A percentile compares a stretch with the other conserved stretches of the same genome.
Evolutionary conservation across 208 protist species (phyloP).

Genomic region (Leishmania guyanensis): DNA sequence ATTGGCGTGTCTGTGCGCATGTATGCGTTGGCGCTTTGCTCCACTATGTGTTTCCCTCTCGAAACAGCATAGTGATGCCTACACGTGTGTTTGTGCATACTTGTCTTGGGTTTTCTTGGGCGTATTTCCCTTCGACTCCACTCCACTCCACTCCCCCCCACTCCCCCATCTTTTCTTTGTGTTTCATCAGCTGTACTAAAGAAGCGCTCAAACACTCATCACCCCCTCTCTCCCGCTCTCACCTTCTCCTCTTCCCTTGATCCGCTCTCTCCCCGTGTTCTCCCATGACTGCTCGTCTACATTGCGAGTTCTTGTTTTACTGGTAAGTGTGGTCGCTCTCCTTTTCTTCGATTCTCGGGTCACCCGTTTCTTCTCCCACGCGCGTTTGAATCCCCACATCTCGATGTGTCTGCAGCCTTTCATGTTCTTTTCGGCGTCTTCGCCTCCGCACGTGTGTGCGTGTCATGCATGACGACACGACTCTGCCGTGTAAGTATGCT

Average conservation of each 20-base stretch:
- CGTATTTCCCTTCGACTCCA: background rate
- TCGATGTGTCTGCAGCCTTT: background rate
- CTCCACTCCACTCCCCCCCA: background rate
- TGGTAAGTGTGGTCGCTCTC: background rate
- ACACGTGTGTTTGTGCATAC: background rate
- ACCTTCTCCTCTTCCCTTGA: background rate
- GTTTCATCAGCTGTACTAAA: constrained; percentile 2
- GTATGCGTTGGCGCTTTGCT: background rate
- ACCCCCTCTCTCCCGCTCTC: background rate
- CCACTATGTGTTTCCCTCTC: background rate
- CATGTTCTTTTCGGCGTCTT: constrained; percentile 1
- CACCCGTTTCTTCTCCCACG: background rate
- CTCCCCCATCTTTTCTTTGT: constrained; percentile 12
- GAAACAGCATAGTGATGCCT: background rate
- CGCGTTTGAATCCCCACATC: background rate
- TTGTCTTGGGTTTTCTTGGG: background rate
- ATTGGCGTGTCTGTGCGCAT: background rate
- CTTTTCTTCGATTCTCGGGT: background rate
- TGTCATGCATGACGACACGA: background rate
- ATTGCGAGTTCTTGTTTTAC: background rate
- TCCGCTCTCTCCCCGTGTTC: background rate
- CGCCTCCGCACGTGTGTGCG: background rate
- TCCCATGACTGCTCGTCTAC: background rate
- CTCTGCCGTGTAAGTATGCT: background rate
- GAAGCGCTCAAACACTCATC: background rate